A percentile compares a stretch with the other conserved stretches of the same genome.
These are phyloP conservation scores for Erythrophleum ivorense DNA, from an alignment of 331 rosid genomes.

Conservation along the genomic window DNA sequence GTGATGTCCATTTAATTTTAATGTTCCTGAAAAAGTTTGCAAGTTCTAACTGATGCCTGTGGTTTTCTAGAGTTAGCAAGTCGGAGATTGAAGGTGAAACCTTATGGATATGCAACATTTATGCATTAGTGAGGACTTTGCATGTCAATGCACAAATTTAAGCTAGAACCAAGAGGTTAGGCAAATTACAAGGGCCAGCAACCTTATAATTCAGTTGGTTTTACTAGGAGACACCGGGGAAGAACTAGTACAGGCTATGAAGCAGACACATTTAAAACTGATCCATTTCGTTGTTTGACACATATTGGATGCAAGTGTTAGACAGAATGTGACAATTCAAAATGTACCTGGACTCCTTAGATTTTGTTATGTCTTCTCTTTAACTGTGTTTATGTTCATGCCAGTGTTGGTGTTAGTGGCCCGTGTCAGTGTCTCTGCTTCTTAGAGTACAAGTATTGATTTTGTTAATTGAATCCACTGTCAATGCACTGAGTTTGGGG, in stretches of 20 bases:
- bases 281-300: background rate
- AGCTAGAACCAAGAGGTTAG: slow-evolving; percentile 9
- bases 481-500: slow-evolving; percentile 13
- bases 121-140: slow-evolving; percentile 4
- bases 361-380: background rate
- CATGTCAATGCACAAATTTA: slow-evolving; percentile 12
- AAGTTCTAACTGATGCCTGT: background rate
- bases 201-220: background rate
- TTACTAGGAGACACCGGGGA: background rate
- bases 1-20: background rate
- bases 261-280: background rate
- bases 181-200: background rate
- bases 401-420: background rate
- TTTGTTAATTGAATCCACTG: background rate
- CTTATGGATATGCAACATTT: slow-evolving; percentile 5
- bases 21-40: background rate
- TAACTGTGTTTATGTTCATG: background rate
- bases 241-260: background rate
- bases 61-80: slow-evolving; percentile 21
- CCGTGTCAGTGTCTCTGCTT: background rate
- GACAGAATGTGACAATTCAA: background rate
- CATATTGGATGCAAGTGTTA: background rate
- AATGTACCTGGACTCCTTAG: background rate
- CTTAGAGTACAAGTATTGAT: slow-evolving; percentile 4
- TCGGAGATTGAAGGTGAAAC: slow-evolving; percentile 3